Evolutionary conservation across 371 early-diverging fungal genomes (phyloP).

Genomic region (Quaeritorhiza haematococci): DNA sequence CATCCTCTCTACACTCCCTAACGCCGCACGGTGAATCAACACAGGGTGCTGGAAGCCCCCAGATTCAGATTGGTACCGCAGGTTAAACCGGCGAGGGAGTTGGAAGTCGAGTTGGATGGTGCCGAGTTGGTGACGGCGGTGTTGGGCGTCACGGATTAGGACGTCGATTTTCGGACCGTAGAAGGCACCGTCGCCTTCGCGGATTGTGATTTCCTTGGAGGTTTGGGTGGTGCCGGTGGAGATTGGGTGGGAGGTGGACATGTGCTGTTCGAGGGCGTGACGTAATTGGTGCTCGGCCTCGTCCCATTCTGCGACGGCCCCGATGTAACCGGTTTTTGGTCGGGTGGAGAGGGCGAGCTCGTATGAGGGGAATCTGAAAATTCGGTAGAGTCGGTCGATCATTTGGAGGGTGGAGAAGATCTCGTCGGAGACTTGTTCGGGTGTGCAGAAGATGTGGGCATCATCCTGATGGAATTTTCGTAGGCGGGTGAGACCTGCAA

Average conservation of each 20-base stretch:
- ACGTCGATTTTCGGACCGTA: constrained; percentile 70
- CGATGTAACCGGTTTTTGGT: constrained; percentile 53
- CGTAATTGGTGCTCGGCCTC: constrained; percentile 46
- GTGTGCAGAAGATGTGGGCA: constrained; percentile 92
- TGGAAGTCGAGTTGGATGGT: constrained; percentile 81
- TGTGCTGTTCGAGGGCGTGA: constrained; percentile 44
- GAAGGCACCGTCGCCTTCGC: constrained; percentile 61
- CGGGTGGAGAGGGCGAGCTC: constrained; percentile 57
- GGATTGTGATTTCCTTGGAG: constrained; percentile 34
- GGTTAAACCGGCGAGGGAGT: constrained; percentile 82
- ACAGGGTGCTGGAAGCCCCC: constrained; percentile 68
- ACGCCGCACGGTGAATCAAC: constrained; percentile 92
- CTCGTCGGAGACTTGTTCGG: constrained; percentile 70
- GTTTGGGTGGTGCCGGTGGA: too few relatives aligned
- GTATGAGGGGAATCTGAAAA: constrained; percentile 50
- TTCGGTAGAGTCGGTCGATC: constrained; percentile 74
- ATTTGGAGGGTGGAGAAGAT: constrained; percentile 77
- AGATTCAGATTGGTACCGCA: constrained; percentile 61
- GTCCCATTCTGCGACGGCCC: constrained; percentile 53
- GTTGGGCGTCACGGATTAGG: constrained; percentile 51
- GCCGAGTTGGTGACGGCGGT: constrained; percentile 56
- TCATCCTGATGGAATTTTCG: constrained; percentile 97
- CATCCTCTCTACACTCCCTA: constrained; percentile 92
- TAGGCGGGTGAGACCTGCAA: constrained; percentile 90
- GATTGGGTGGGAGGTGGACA: too few relatives aligned